Base-by-base conservation (phyloP, 179 eudicot genomes). In the Nepenthes alata region DNA sequence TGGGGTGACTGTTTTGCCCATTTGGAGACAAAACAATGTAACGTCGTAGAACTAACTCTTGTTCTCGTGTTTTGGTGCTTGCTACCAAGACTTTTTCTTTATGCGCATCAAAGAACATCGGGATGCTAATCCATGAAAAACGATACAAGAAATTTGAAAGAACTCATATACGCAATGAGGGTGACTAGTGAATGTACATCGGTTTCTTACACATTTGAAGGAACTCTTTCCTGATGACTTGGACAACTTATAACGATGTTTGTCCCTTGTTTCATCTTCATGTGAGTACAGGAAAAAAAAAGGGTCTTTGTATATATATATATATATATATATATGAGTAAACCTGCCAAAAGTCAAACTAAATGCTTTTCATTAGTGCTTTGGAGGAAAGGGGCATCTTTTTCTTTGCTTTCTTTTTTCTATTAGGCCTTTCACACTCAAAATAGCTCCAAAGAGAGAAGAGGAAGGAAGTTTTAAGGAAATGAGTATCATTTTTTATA, bases 171-270 rank as follows among this genome's bases (percentile, higher is more conserved):
- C 81, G 52, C 68, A 66, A 64, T 79, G 77, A 55, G 79, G 48
- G 36, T 77, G 78, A 37, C 86, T 77, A 5, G 74, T 79, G 72
- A 70, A 68, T 63, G 77, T 71, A 49, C 87, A 82, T 11, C 78
- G 71, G 71, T 79, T 79, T 67, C 72, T 74, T 15, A 82, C 37
- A 16, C 79, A 72, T 12, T 66, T 60, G 58, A 77, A 79, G 16
- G 87, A 58, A 51, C 84, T 79, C 59, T 82, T 82, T 70, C 84
- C 70, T 12, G 84, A 84, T 55, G 79, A 67, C 72, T 74, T 80
- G 64, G 82, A 70, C 39, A 72, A 70, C 65, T 82, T 79, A 51
- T 63, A 47, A 12, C 80, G 73, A 55, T 66, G 68, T 65, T 74
- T 70, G 56, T 79, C 77, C 10, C 66, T 45, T 45, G 49, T 45